phyloP scores from a whole-genome alignment of 352 stramenopile genomes.

The Albugo candida region DNA sequence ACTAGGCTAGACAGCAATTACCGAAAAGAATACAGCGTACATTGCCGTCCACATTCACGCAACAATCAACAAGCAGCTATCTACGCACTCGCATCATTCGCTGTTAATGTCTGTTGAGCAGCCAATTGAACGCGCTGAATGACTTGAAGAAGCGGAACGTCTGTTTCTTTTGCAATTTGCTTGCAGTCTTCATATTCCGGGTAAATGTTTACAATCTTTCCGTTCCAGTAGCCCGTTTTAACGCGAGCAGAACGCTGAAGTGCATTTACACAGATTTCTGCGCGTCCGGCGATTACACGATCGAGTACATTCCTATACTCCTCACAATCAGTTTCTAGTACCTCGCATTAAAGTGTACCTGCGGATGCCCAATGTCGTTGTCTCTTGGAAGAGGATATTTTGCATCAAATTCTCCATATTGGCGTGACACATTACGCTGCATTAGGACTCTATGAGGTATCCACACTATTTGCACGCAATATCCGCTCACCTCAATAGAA shows the following conservation, averaged over 20 bases:
- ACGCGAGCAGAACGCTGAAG: neutral
- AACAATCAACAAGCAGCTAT: too few relatives aligned
- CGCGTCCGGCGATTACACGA: too few relatives aligned
- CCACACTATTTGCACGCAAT: neutral
- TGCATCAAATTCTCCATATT: slow-evolving; percentile 35
- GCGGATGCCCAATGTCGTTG: slow-evolving; percentile 76
- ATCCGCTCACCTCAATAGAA: slow-evolving; percentile 38
- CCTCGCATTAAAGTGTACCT: slow-evolving; percentile 18
- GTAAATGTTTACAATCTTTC: slow-evolving; percentile 40
- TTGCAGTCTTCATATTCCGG: slow-evolving; percentile 76
- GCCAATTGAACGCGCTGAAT: slow-evolving; percentile 26
- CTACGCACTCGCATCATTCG: too few relatives aligned
- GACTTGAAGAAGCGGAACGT: slow-evolving; percentile 27
- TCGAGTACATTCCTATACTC: neutral
- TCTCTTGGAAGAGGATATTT: slow-evolving; percentile 56
- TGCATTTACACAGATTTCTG: slow-evolving; percentile 4
- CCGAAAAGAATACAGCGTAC: too few relatives aligned
- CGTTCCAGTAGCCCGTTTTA: slow-evolving; percentile 23
- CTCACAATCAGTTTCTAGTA: neutral
- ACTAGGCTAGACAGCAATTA: neutral
- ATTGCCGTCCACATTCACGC: too few relatives aligned
- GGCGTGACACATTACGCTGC: slow-evolving; percentile 51
- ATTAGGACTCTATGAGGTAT: neutral
- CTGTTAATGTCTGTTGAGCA: too few relatives aligned
- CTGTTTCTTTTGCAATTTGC: slow-evolving; percentile 20